Evolutionary conservation across 352 stramenopile genomes (phyloP), one percentile per base, ranked within the genome.

Genomic region (Pythium grandisporangium): DNA sequence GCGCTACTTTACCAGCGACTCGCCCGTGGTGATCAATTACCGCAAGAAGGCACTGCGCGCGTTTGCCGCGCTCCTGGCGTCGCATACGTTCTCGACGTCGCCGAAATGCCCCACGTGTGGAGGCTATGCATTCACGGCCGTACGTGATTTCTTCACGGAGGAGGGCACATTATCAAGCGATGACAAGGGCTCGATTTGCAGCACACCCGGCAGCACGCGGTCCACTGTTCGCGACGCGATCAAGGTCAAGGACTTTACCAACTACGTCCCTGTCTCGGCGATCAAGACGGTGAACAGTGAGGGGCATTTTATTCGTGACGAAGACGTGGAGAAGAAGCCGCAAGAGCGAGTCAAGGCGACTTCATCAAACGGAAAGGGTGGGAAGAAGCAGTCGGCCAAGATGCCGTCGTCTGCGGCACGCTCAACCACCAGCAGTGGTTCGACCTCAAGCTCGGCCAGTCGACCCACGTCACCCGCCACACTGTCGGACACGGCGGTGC

Each of bases 41-140:
- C 74, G 79, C 21, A 86, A 89, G 48, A 73, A 77, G 41, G 73
- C 76, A 32, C 58, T 93, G 36, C 64, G 68, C 10, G 67, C 60
- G 37, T 93, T 93, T 53, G 42, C 86, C 16, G 60, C 71, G 11
- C 46, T 93, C 45, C 58, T 89, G 0, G 74, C 74, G 16, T 90
- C 76, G 33, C 74, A 93, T 58, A 88, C 74, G 17, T 93, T 93
- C 48, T 87, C 76, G 6, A 71, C 66, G 0, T 71, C 76, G 27
- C 73, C 79, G 17, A 88, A 87, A 51, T 93, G 79, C 39, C 79
- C 79, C 5, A 87, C 74, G 20, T 93, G 79, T 53, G 82, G 65
- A 37, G 74, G 67, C 23, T 64, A 77, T 16, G 52, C 71, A 6
- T 93, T 93, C 58, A 81, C 78, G 20, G 54, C 62, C 3, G 76